Evolutionary conservation across 768 basidiomycete species (phyloP).

Genomic region (Hericium rajendrae): DNA sequence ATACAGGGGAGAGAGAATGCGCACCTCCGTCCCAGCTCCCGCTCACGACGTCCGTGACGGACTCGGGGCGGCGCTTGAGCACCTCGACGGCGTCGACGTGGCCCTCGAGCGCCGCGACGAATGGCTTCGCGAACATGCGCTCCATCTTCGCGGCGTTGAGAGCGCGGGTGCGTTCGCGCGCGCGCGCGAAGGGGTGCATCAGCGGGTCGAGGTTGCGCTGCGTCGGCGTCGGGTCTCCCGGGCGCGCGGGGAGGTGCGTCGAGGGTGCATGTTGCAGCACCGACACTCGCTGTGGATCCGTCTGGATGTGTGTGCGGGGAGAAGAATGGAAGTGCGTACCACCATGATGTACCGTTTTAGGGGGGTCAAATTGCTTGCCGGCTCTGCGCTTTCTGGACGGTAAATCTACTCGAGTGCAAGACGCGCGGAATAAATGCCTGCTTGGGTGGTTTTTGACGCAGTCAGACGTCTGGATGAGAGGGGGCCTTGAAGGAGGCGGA

Average conservation of each 20-base stretch:
- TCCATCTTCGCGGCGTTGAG: slow-evolving; percentile 96
- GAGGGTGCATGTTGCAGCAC: slow-evolving; percentile 80
- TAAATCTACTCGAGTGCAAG: too few species aligned
- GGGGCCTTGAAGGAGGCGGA: not conserved
- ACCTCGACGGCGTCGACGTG: slow-evolving; percentile 93
- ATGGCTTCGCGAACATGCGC: slow-evolving; percentile 95
- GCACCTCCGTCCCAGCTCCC: slow-evolving; percentile 94
- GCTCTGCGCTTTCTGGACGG: too few species aligned
- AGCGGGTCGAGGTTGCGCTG: slow-evolving; percentile 89
- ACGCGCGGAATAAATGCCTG: too few species aligned
- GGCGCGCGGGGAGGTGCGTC: slow-evolving; percentile 59
- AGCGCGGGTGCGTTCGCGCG: slow-evolving; percentile 88
- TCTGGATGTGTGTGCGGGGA: not conserved
- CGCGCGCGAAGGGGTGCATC: slow-evolving; percentile 91
- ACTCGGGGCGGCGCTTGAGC: slow-evolving; percentile 60
- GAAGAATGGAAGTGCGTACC: not conserved
- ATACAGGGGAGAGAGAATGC: slow-evolving; percentile 19
- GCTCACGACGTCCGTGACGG: slow-evolving; percentile 74
- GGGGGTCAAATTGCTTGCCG: too few species aligned
- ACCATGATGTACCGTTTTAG: not conserved
- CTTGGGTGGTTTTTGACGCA: too few species aligned
- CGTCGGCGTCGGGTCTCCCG: slow-evolving; percentile 79
- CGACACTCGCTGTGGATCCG: slow-evolving; percentile 58
- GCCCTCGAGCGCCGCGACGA: slow-evolving; percentile 82
- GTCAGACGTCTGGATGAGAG: too few species aligned